A percentile compares a stretch with the other conserved stretches of the same genome.
Conservation (phyloP, 2,329 filamentous ascomycete genomes). For the Kalaharituber pfeilii region DNA sequence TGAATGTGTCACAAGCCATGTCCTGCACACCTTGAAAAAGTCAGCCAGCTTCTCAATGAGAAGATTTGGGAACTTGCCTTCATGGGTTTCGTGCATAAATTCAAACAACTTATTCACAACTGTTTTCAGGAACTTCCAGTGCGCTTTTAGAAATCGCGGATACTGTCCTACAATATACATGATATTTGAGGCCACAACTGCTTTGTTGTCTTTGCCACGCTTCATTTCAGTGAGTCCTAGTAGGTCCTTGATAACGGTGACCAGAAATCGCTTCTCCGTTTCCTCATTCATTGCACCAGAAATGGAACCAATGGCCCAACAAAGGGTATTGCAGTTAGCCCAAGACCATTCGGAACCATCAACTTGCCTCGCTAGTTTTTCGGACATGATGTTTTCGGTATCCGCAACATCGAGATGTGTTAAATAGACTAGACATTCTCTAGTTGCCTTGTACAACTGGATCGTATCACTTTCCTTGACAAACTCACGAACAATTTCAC, state of each 20-base stretch:
- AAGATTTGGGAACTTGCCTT: constrained; percentile 42
- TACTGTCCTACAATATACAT: constrained; percentile 99
- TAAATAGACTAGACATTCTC: constrained; percentile 90
- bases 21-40: constrained; percentile 62
- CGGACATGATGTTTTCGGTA: constrained; percentile 97
- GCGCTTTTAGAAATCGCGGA: constrained; percentile 91
- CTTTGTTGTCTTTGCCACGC: constrained; percentile 98
- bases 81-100: constrained; percentile 99
- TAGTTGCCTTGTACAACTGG: constrained; percentile 95
- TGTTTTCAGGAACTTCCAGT: constrained; percentile 99
- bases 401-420: constrained; percentile 95
- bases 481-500: constrained; percentile 96
- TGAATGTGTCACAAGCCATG: constrained; percentile 99
- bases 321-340: constrained; percentile 98
- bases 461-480: constrained; percentile 99
- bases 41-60: constrained; percentile 22
- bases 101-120: constrained; percentile 99
- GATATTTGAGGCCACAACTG: constrained; percentile 95
- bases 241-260: constrained; percentile 96
- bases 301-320: constrained; percentile 98
- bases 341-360: constrained; percentile 96
- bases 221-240: constrained; percentile 97
- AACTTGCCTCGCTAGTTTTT: constrained; percentile 88
- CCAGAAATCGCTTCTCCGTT: constrained; percentile 93
- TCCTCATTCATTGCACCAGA: constrained; percentile 99